These are phyloP conservation scores for Zizania palustris DNA, from an alignment of 202 grass and related monocot species.

Conservation along the genomic window DNA sequence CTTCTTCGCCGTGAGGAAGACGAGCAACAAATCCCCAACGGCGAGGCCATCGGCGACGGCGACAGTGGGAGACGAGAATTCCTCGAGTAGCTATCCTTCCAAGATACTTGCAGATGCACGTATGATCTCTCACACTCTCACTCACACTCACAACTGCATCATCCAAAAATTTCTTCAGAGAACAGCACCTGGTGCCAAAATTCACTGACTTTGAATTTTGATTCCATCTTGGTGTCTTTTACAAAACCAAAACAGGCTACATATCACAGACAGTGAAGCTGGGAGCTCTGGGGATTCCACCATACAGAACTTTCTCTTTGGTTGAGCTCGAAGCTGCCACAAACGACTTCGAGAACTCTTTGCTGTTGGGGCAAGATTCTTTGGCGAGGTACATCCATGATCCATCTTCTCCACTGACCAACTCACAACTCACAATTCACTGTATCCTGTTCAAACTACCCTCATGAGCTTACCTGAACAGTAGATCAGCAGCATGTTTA, in stretches of 20 bases:
- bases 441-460: background rate
- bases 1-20: constrained; percentile 58
- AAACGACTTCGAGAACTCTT: constrained; percentile 78
- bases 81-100: constrained; percentile 69
- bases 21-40: constrained; percentile 40
- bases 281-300: constrained; percentile 84
- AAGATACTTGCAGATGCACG: constrained; percentile 83
- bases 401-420: background rate
- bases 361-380: constrained; percentile 70
- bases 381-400: constrained; percentile 81
- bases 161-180: constrained; percentile 1
- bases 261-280: constrained; percentile 90
- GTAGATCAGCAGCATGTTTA: background rate
- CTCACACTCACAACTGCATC: no score
- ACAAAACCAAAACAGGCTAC: constrained; percentile 65
- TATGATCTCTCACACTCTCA: constrained; percentile 51
- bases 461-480: background rate
- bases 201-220: constrained; percentile 2
- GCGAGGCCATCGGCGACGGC: constrained; percentile 48
- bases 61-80: constrained; percentile 59
- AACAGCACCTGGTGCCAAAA: background rate
- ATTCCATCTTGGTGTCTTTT: constrained; percentile 18
- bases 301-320: constrained; percentile 84
- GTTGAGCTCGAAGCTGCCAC: constrained; percentile 88
- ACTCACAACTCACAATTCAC: no score